phyloP scores from a whole-genome alignment of 768 basidiomycete genomes.

The Bullera alba region DNA sequence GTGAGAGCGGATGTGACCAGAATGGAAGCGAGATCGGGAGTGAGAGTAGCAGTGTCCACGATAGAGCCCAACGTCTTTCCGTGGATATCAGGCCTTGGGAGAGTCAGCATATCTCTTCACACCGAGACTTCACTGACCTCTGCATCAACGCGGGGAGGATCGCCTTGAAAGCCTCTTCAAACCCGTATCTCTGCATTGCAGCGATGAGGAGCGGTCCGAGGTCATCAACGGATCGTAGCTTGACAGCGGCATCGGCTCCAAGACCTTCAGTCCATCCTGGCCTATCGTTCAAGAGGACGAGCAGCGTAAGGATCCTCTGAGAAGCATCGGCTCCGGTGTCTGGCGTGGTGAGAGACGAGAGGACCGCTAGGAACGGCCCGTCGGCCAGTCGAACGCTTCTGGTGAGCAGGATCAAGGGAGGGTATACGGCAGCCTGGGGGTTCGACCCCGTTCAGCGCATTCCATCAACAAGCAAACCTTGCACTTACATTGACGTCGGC shows the following conservation, averaged over 20 bases:
- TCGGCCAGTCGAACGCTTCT: conserved; percentile 36
- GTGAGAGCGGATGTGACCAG: conserved; percentile 7
- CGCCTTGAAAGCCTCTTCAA: conserved; percentile 22
- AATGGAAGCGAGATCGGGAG: conserved; percentile 10
- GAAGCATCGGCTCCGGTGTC: conserved; percentile 30
- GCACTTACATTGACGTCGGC: conserved; percentile 35
- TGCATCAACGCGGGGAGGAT: conserved; percentile 9
- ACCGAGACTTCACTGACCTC: conserved; percentile 8
- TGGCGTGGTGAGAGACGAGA: conserved; percentile 25
- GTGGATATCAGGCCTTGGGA: conserved; percentile 3
- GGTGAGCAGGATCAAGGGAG: conserved; percentile 38
- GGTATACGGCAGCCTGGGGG: conserved; percentile 42
- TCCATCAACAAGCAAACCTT: background rate
- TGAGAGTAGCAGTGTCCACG: conserved; percentile 11
- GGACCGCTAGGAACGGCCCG: conserved; percentile 33
- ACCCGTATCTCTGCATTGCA: conserved; percentile 31
- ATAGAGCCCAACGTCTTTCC: background rate
- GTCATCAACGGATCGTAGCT: conserved; percentile 17
- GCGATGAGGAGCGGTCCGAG: conserved; percentile 25
- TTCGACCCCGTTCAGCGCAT: background rate
- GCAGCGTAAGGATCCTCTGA: conserved; percentile 35
- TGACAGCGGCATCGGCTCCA: conserved; percentile 15
- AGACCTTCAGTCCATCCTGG: conserved; percentile 19
- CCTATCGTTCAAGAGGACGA: conserved; percentile 38
- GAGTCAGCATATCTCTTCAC: conserved; percentile 3